Base-by-base conservation (phyloP, 352 stramenopile genomes). In the Phytophthora agathidicida region DNA sequence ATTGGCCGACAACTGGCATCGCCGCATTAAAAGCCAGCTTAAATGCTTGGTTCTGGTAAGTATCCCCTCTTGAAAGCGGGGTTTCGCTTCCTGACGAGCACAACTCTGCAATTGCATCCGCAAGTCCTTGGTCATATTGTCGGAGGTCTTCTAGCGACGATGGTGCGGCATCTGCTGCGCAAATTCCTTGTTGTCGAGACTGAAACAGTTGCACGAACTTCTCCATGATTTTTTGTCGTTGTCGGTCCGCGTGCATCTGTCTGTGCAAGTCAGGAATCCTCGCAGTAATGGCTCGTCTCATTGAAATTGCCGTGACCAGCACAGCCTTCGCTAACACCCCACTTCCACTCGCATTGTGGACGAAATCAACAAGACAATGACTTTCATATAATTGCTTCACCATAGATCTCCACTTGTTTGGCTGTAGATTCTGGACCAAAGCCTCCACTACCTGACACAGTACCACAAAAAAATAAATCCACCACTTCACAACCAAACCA, bases 41-140 rank as follows among this genome's bases (percentile, higher is more conserved):
- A 51, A 85, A 87, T 20, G 63, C 73, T 33, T 79, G 70, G 39
- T 84, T 74, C 32, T 56, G 64, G 2, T 59, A 52, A 39, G 71
- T 33, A 22, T 54, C 51, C 38, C 33, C 32, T 45, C 38, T 54
- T 14, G 20, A 17, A 22, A 60, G 24, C 41, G 46, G 45, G 7
- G 9, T 71, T 20, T 80, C 73, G 32, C 63, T 80, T 2, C 76
- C 76, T 19, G 68, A 82, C 22, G 74, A 38, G 20, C 66, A 80
- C 13, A 86, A 33, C 14, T 77, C 71, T 13, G 58, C 60, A 37
- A 86, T 49, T 32, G 73, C 70, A 39, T 73, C 33, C 8, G 68
- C 71, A 28, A 86, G 48, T 5, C 54, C 59, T 45, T 83, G 48
- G 24, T 57, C 47, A 43, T 53, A 26, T 23, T 43, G 24, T 3